A percentile compares a stretch with the other conserved stretches of the same genome.
These are phyloP conservation scores for Hippophae tibetana DNA, from an alignment of 306 rosid species.

Conservation along the genomic window DNA sequence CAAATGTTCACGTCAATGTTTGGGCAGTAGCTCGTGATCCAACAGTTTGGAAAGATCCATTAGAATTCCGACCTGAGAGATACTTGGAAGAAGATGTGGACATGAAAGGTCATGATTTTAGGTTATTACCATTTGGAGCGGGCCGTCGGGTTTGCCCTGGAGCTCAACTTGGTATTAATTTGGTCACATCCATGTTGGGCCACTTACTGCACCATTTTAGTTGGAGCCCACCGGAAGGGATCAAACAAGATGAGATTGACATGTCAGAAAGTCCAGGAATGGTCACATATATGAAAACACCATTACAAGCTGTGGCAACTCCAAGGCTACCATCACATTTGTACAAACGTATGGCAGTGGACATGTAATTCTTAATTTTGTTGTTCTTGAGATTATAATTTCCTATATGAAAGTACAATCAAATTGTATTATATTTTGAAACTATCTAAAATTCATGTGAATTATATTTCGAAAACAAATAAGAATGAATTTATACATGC, in stretches of 20 bases:
- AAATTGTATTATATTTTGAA: no score
- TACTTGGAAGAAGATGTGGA: conserved; percentile 81
- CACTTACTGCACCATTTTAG: conserved; percentile 73
- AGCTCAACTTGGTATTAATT: conserved; percentile 70
- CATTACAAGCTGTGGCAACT: conserved; percentile 53
- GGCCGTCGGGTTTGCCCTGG: conserved; percentile 87
- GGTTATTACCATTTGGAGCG: conserved; percentile 73
- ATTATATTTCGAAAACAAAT: no score
- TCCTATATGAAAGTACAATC: neutral
- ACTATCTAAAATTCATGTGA: no score
- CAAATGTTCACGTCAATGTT: conserved; percentile 76
- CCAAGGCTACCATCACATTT: conserved; percentile 63
- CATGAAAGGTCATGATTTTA: conserved; percentile 81
- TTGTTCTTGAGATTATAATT: neutral
- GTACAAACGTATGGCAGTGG: conserved; percentile 52
- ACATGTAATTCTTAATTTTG: conserved; percentile 23
- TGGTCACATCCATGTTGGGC: conserved; percentile 78
- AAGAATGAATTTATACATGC: no score
- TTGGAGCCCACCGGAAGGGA: conserved; percentile 49
- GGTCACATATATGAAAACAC: conserved; percentile 71
- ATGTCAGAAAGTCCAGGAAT: conserved; percentile 69
- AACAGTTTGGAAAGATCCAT: conserved; percentile 48
- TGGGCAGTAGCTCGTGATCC: conserved; percentile 89
- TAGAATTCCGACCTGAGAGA: conserved; percentile 72
- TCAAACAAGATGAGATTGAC: conserved; percentile 57